Evolutionary conservation across 2,329 filamentous ascomycete genomes (phyloP).

Genomic region (Beauveria scarabaeidicola): DNA sequence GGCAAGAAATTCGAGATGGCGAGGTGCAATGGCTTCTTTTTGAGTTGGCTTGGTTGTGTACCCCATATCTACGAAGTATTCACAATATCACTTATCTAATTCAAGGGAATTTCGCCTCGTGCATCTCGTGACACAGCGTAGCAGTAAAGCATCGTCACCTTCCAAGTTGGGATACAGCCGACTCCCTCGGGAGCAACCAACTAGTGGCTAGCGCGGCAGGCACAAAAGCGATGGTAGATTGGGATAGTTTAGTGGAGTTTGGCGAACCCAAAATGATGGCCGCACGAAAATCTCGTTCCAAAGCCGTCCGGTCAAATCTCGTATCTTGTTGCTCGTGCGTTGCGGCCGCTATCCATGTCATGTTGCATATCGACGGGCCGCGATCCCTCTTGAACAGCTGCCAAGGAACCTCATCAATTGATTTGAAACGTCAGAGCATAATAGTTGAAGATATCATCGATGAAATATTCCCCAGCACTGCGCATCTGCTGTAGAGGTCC

Average conservation of each 20-base stretch:
- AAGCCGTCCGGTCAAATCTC: neutral
- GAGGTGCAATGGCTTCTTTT: neutral
- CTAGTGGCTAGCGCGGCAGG: neutral
- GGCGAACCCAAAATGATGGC: neutral
- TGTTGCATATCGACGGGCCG: neutral
- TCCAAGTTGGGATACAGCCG: neutral
- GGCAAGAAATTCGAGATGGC: neutral
- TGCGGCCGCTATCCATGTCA: neutral
- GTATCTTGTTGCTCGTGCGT: neutral
- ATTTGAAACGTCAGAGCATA: no score
- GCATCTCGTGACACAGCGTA: neutral
- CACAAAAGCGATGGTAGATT: neutral
- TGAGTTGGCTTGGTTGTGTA: neutral
- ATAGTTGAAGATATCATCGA: neutral
- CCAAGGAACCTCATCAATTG: neutral
- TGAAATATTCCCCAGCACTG: neutral
- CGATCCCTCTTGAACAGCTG: neutral
- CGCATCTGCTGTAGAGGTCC: neutral
- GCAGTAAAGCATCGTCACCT: neutral
- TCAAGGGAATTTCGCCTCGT: neutral
- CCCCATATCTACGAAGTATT: neutral
- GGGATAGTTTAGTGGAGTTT: neutral
- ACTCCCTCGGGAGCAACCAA: neutral
- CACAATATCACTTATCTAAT: neutral
- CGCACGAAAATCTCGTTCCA: neutral